Percentiles rank a stretch among this genome's conserved stretches.
Evolutionary conservation across 306 rosid species (phyloP).

Genomic region (Acmispon strigosus): DNA sequence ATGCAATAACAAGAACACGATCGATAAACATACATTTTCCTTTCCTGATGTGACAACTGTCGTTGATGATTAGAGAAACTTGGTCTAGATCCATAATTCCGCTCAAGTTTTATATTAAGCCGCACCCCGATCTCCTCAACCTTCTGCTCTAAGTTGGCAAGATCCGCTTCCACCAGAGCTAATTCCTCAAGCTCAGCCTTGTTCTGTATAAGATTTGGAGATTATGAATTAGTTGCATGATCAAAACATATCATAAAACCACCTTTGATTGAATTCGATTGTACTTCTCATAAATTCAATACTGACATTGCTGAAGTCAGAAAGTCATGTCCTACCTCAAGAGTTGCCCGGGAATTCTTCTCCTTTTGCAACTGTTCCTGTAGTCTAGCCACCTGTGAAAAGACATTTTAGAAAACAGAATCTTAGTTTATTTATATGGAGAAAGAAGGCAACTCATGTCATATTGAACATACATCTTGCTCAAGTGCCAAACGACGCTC

Average conservation of each 20-base stretch:
- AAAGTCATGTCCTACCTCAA: slow-evolving; percentile 51
- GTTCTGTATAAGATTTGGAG: slow-evolving; percentile 42
- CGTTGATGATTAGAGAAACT: slow-evolving; percentile 11
- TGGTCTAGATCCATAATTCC: slow-evolving; percentile 16
- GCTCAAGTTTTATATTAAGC: slow-evolving; percentile 47
- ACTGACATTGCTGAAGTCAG: slow-evolving; percentile 23
- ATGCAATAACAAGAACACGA: slow-evolving; percentile 2
- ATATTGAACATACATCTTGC: slow-evolving; percentile 60
- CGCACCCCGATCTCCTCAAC: slow-evolving; percentile 47
- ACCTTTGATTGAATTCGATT: slow-evolving; percentile 15
- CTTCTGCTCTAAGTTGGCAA: slow-evolving; percentile 49
- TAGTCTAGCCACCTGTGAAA: slow-evolving; percentile 61
- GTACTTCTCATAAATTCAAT: slow-evolving; percentile 44
- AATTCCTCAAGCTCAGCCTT: slow-evolving; percentile 67
- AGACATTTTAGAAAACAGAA: background rate
- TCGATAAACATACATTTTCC: slow-evolving; percentile 41
- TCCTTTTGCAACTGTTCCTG: slow-evolving; percentile 66
- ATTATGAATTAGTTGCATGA: slow-evolving; percentile 19
- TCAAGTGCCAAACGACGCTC: slow-evolving; percentile 74
- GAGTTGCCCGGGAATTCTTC: slow-evolving; percentile 51
- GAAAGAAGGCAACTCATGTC: slow-evolving; percentile 13
- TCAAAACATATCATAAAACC: slow-evolving; percentile 5
- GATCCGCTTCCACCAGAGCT: slow-evolving; percentile 49
- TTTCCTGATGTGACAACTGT: slow-evolving; percentile 27
- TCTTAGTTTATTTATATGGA: slow-evolving; percentile 4